Percentiles rank a stretch among this genome's conserved stretches.
These are phyloP conservation scores for Leccinum pallidistipes DNA, from an alignment of 1,284 basidiomycete species.

Conservation along the genomic window DNA sequence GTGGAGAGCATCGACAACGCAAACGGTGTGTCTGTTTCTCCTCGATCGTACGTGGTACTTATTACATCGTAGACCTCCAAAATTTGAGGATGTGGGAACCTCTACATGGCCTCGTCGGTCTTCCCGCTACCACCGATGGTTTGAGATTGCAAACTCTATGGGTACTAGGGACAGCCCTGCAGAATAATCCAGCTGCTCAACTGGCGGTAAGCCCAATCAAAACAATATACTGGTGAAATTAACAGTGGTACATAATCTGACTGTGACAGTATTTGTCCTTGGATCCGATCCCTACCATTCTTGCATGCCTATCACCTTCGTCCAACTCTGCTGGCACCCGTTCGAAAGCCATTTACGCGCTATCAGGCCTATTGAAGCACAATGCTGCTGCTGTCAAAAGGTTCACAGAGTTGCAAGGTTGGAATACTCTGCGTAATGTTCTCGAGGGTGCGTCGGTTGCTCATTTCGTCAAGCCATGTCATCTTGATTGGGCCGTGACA, in stretches of 20 bases:
- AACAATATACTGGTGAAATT: conserved; percentile 1
- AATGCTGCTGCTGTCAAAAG: conserved; percentile 65
- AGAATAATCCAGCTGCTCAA: conserved; percentile 94
- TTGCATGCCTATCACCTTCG: conserved; percentile 62
- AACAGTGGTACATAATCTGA: background rate
- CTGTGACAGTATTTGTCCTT: conserved; percentile 65
- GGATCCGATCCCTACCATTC: conserved; percentile 66
- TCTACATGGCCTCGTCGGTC: conserved; percentile 66
- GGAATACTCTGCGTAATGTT: conserved; percentile 61
- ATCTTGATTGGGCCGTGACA: conserved; percentile 23
- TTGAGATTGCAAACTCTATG: conserved; percentile 81
- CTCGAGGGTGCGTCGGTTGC: conserved; percentile 55
- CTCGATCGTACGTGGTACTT: background rate
- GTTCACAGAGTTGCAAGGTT: conserved; percentile 65
- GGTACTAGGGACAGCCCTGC: conserved; percentile 92
- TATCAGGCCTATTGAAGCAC: conserved; percentile 87
- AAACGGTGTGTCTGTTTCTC: conserved; percentile 57
- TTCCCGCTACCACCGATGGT: conserved; percentile 52
- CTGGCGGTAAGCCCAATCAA: conserved; percentile 58
- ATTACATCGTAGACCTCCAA: conserved; percentile 62
- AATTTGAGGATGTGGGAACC: conserved; percentile 87
- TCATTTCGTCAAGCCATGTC: conserved; percentile 1
- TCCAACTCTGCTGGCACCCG: conserved; percentile 52
- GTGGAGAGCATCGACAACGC: conserved; percentile 96
- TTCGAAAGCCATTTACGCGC: conserved; percentile 84